Percentiles rank a stretch among this genome's conserved stretches.
Evolutionary conservation across 768 basidiomycete species (phyloP).

Genomic region (Lentinula boryana): DNA sequence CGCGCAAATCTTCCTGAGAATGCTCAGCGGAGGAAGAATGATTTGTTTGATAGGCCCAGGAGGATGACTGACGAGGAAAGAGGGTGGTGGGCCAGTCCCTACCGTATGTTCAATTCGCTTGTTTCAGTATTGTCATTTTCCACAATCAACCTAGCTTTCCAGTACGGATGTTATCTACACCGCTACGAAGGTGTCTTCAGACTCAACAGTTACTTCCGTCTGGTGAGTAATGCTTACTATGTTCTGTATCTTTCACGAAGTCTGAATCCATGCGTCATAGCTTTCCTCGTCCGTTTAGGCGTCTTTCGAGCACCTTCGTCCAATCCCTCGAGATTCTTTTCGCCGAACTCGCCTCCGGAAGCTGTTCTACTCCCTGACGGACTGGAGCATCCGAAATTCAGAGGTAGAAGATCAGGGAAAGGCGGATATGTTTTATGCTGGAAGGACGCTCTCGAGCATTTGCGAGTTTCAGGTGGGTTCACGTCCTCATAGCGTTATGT

Average conservation of each 20-base stretch:
- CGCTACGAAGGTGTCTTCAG: slow-evolving; percentile 49
- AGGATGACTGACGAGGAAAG: slow-evolving; percentile 61
- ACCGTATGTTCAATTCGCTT: slow-evolving; percentile 42
- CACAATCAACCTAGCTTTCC: slow-evolving; percentile 7
- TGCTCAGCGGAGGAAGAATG: slow-evolving; percentile 7
- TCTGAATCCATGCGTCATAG: slow-evolving; percentile 24
- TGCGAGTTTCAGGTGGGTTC: slow-evolving; percentile 29
- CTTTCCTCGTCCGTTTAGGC: slow-evolving; percentile 61
- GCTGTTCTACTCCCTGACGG: slow-evolving; percentile 47
- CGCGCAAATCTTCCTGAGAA: slow-evolving; percentile 26
- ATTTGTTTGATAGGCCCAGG: slow-evolving; percentile 33
- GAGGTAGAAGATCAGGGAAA: slow-evolving; percentile 34
- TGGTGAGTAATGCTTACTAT: slow-evolving; percentile 27
- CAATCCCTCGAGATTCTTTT: slow-evolving; percentile 6
- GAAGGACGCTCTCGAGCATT: slow-evolving; percentile 37
- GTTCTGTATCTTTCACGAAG: slow-evolving; percentile 8
- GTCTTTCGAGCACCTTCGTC: slow-evolving; percentile 34
- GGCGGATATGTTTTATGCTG: slow-evolving; percentile 59
- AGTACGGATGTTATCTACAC: slow-evolving; percentile 72
- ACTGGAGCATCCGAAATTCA: slow-evolving; percentile 60
- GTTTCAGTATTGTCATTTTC: not conserved
- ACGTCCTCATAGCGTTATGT: not conserved
- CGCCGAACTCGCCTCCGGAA: not conserved
- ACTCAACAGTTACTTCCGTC: slow-evolving; percentile 49
- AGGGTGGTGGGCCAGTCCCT: slow-evolving; percentile 70